These are phyloP conservation scores for Hymenoscyphus salicellus DNA, from an alignment of 2,329 filamentous ascomycete species.

Conservation along the genomic window DNA sequence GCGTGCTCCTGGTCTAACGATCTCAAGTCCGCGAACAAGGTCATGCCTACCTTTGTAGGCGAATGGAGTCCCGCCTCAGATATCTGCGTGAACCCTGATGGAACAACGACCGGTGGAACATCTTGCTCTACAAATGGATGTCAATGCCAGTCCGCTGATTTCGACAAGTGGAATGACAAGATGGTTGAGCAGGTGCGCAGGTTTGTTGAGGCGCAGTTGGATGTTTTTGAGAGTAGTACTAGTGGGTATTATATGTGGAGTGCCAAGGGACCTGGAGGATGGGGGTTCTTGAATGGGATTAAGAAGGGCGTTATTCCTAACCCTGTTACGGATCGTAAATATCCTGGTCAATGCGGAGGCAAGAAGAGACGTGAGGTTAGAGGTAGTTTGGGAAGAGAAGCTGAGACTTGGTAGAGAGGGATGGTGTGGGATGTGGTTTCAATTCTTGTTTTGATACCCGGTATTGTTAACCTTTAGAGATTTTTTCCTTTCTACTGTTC, in stretches of 20 bases:
- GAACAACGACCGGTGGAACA: conserved; percentile 36
- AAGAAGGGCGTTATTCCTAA: conserved; percentile 38
- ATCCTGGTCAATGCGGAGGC: conserved; percentile 22
- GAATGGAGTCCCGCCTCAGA: conserved; percentile 42
- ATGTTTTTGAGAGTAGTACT: conserved; percentile 39
- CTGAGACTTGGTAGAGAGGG: conserved; percentile 2
- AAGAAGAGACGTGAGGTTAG: conserved; percentile 16
- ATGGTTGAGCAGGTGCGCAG: conserved; percentile 37
- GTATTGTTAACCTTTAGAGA: not conserved
- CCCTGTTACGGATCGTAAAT: conserved; percentile 32
- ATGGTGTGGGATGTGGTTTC: not conserved
- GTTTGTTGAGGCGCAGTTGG: conserved; percentile 42
- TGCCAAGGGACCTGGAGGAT: conserved; percentile 39
- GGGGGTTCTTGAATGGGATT: conserved; percentile 40
- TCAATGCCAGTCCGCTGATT: conserved; percentile 38
- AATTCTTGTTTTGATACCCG: not conserved
- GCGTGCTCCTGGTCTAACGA: conserved; percentile 39
- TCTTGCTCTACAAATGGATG: conserved; percentile 36
- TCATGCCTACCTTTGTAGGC: conserved; percentile 41
- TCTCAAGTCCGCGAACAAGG: conserved; percentile 30
- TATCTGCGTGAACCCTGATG: conserved; percentile 41
- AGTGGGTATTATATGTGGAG: conserved; percentile 43
- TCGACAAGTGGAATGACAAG: conserved; percentile 36
- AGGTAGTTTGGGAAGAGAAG: conserved; percentile 9
- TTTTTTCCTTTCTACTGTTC: not conserved